Percentiles rank a stretch among this genome's conserved stretches.
Conservation (phyloP, 495 filamentous ascomycete species). For the Penicillium roqueforti region DNA sequence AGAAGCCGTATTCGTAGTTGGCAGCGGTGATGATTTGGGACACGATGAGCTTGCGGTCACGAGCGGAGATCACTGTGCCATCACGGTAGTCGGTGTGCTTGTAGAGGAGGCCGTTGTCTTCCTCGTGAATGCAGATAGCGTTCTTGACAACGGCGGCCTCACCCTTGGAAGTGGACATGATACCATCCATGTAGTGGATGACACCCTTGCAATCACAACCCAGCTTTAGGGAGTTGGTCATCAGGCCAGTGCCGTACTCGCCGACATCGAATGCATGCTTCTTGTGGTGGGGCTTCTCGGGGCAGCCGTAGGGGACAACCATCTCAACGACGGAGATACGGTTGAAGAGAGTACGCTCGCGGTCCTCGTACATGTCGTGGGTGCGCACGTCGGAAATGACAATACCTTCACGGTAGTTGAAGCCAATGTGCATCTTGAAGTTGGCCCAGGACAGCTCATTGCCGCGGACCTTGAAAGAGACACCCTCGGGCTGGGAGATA, state of each 20-base stretch:
- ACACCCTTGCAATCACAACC: slow-evolving; percentile 70
- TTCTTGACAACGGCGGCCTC: slow-evolving; percentile 60
- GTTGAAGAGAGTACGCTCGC: slow-evolving; percentile 68
- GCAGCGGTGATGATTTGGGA: slow-evolving; percentile 60
- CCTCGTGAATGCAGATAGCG: slow-evolving; percentile 75
- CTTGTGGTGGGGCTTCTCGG: slow-evolving; percentile 66
- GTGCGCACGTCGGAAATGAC: slow-evolving; percentile 90
- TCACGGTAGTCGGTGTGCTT: slow-evolving; percentile 84
- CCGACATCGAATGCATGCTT: slow-evolving; percentile 80
- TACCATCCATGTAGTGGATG: slow-evolving; percentile 67
- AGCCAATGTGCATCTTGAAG: slow-evolving; percentile 55
- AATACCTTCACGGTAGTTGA: slow-evolving; percentile 90
- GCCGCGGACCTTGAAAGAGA: slow-evolving; percentile 39
- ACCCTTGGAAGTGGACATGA: slow-evolving; percentile 53
- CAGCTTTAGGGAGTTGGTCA: slow-evolving; percentile 69
- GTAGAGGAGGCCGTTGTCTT: slow-evolving; percentile 69
- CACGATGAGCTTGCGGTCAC: slow-evolving; percentile 67
- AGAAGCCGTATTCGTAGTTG: slow-evolving; percentile 62
- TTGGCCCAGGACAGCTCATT: slow-evolving; percentile 39
- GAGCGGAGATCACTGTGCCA: slow-evolving; percentile 58
- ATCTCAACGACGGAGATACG: slow-evolving; percentile 69
- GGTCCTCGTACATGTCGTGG: slow-evolving; percentile 82
- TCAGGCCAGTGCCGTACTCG: slow-evolving; percentile 67
- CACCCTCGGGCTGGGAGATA: slow-evolving; percentile 38
- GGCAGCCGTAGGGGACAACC: slow-evolving; percentile 74